Evolutionary conservation across 192 early-diverging fungal genomes (phyloP).

Genomic region (Rhizophagus sp.): DNA sequence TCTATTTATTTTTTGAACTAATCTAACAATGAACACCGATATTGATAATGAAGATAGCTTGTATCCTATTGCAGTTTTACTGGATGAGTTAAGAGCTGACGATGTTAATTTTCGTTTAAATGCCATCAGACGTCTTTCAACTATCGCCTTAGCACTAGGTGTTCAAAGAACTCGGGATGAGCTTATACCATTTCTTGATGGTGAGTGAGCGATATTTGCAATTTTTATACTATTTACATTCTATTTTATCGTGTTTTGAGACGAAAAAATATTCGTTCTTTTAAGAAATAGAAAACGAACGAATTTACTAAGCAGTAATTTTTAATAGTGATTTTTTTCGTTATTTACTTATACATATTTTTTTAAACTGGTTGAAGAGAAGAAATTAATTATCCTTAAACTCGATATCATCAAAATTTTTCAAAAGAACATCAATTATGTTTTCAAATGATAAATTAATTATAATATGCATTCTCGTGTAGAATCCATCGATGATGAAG

Average conservation of each 20-base stretch:
- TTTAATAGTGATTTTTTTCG: too few relatives aligned
- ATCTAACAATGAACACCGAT: conserved; percentile 44
- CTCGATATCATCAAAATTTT: neutral
- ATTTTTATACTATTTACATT: neutral
- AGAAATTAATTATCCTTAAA: too few relatives aligned
- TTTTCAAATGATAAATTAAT: conserved; percentile 16
- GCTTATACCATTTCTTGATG: conserved; percentile 97
- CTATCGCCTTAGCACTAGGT: conserved; percentile 92
- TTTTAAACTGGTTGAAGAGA: too few relatives aligned
- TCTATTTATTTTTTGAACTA: conserved; percentile 1
- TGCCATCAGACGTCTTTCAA: conserved; percentile 76
- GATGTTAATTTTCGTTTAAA: conserved; percentile 82
- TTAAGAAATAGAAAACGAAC: neutral
- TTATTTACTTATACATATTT: too few relatives aligned
- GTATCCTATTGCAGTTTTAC: conserved; percentile 86
- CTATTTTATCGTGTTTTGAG: neutral
- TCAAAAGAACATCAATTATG: neutral
- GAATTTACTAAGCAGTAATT: too few relatives aligned
- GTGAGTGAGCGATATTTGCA: conserved; percentile 45
- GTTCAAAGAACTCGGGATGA: conserved; percentile 93
- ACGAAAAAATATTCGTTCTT: neutral
- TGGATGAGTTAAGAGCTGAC: conserved; percentile 94
- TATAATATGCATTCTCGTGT: conserved; percentile 9
- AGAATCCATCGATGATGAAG: conserved; percentile 99
- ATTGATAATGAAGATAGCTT: conserved; percentile 57